Base-by-base conservation (phyloP, 169 alveolate species). In the Plasmodium ovale region DNA sequence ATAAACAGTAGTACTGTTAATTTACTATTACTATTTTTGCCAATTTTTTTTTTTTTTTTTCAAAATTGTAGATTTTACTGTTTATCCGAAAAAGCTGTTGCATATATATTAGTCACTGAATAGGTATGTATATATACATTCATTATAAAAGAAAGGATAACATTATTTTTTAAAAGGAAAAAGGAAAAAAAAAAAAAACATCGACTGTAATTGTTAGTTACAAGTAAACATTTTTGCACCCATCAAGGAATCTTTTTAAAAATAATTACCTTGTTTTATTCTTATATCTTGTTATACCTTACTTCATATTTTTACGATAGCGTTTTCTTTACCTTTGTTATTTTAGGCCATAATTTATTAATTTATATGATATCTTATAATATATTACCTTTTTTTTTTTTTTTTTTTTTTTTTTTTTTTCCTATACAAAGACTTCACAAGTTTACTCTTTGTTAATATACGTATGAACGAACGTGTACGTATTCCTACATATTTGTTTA, bases 211-310 rank as follows among this genome's bases (percentile, higher is more conserved):
- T n/a, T 59, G 7, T 59, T 9, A 59, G 39, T 23, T 59, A 14
- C 7, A 29, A 59, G 16, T 12, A 59, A 10, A 59, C n/a, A n/a
- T n/a, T 21, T 14, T 29, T 59, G 23, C 44, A 27, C 70, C 44
- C 44, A 59, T 59, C 21, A n/a, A n/a, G 14, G 27, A 21, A 59
- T 14, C 10, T 59, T 59, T 59, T 59, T 59, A 10, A 21, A 59
- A 59, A 59, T 59, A 59, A 59, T 59, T 21, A 54, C 16, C 25
- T 47, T 47, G 56, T n/a, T 47, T 47, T 47, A 47, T 47, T 47
- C 12, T 47, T 47, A 47, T 47, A 14, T 14, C 16, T 47, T 47
- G 16, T 47, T 47, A 47, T 14, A 14, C 16, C 16, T n/a, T 47
- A 47, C 16, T 14, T 47, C n/a, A n/a, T n/a, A n/a, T 47, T 47